phyloP scores from a whole-genome alignment of 169 alveolate genomes.

The Cyclospora cayetanensis region DNA sequence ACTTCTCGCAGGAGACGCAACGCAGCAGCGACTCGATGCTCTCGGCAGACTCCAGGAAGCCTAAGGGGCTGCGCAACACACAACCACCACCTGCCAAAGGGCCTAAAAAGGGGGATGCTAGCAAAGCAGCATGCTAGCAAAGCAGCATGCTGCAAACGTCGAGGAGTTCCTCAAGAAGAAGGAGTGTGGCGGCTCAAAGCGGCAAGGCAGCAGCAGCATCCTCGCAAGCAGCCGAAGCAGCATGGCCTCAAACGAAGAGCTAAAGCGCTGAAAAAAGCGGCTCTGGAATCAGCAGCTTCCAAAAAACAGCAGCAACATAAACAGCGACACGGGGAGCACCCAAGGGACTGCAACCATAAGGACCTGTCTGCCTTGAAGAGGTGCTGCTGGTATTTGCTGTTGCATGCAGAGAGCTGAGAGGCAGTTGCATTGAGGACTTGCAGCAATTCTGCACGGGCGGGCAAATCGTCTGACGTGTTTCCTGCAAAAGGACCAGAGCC shows the following conservation, averaged over 20 bases:
- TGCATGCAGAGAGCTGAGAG: constrained; percentile 26
- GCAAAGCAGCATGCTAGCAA: too few relatives aligned
- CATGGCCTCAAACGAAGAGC: neutral
- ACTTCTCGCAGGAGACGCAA: constrained; percentile 93
- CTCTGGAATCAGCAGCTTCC: too few relatives aligned
- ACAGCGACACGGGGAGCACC: neutral
- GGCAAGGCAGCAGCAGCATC: neutral
- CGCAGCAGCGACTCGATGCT: constrained; percentile 84
- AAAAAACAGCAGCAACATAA: neutral
- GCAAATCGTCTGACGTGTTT: constrained; percentile 23
- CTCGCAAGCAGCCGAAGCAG: neutral
- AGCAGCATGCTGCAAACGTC: too few relatives aligned
- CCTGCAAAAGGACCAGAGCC: constrained; percentile 35
- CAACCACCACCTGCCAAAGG: neutral
- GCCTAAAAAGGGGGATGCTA: neutral
- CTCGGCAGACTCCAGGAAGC: neutral
- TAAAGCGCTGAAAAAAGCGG: neutral
- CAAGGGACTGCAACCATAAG: too few relatives aligned
- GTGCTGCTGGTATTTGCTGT: neutral
- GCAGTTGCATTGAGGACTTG: constrained; percentile 33
- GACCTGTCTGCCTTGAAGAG: constrained; percentile 23
- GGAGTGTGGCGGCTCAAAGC: too few relatives aligned
- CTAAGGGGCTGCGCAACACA: neutral
- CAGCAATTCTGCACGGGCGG: constrained; percentile 67
- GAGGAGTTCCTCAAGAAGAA: too few relatives aligned